Conservation (phyloP, 495 filamentous ascomycete genomes). For the Aspergillus panamensis region DNA sequence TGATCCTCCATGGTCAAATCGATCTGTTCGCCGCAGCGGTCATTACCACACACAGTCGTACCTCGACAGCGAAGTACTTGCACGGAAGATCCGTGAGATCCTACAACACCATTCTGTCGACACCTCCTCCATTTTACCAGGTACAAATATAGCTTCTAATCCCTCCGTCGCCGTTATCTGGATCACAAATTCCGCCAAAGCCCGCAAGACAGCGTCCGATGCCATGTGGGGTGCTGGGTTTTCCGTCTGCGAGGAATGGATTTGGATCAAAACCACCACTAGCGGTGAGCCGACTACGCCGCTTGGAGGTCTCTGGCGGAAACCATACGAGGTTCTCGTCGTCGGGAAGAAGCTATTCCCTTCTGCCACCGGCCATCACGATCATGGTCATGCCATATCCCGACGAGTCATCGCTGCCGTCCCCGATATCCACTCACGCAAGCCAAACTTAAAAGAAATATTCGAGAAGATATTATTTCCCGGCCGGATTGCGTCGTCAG, state of each 20-base stretch:
- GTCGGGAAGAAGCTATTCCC: slow-evolving; percentile 49
- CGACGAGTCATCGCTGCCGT: slow-evolving; percentile 69
- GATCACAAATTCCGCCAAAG: slow-evolving; percentile 76
- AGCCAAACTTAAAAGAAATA: slow-evolving; percentile 65
- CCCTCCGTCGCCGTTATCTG: slow-evolving; percentile 60
- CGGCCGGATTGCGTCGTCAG: not conserved
- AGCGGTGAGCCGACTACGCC: slow-evolving; percentile 64
- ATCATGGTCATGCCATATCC: slow-evolving; percentile 22
- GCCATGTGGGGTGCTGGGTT: slow-evolving; percentile 63
- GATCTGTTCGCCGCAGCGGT: slow-evolving; percentile 69
- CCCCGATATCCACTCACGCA: slow-evolving; percentile 88
- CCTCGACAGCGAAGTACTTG: slow-evolving; percentile 31
- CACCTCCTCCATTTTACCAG: not conserved
- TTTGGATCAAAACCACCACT: slow-evolving; percentile 81
- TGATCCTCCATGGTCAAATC: slow-evolving; percentile 93
- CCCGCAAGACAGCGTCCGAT: slow-evolving; percentile 56
- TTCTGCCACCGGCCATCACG: not conserved
- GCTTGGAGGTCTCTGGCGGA: slow-evolving; percentile 70
- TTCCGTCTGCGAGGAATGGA: slow-evolving; percentile 73
- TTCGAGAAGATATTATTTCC: slow-evolving; percentile 50
- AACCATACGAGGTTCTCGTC: slow-evolving; percentile 82
- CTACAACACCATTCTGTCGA: slow-evolving; percentile 28
- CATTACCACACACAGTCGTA: slow-evolving; percentile 59
- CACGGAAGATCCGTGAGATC: slow-evolving; percentile 27
- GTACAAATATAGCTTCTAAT: not conserved